Evolutionary conservation across 202 grass and related monocot genomes (phyloP).

Genomic region (Setaria viridis): DNA sequence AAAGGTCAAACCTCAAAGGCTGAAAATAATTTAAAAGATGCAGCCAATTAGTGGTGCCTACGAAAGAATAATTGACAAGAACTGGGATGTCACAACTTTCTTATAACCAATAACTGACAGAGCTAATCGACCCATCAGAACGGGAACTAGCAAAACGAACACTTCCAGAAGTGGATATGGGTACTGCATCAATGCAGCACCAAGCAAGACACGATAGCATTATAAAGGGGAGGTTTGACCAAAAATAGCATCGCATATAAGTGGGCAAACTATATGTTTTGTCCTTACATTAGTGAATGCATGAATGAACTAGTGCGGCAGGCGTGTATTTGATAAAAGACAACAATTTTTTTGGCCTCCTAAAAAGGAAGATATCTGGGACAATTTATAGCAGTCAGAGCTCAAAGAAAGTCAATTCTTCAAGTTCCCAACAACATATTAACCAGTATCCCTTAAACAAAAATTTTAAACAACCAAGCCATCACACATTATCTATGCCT

Average conservation of each 20-base stretch:
- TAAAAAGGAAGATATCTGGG: too few species aligned
- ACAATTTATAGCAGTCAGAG: too few species aligned
- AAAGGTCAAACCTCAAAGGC: not conserved
- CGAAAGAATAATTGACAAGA: not conserved
- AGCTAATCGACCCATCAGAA: slow-evolving; percentile 23
- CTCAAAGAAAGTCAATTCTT: too few species aligned
- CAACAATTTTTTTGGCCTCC: too few species aligned
- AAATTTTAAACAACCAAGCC: too few species aligned
- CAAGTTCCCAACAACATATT: too few species aligned
- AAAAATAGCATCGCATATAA: slow-evolving; percentile 27
- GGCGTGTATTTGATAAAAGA: too few species aligned
- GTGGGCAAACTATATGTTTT: not conserved
- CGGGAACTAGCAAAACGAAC: slow-evolving; percentile 1
- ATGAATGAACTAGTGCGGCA: not conserved
- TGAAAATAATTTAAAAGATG: not conserved
- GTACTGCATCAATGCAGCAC: not conserved
- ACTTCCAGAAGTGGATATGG: not conserved
- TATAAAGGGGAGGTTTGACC: not conserved
- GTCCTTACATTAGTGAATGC: not conserved
- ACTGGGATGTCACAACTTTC: not conserved
- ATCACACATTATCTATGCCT: too few species aligned
- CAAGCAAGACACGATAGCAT: not conserved
- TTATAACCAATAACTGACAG: not conserved
- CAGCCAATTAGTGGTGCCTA: not conserved
- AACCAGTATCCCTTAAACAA: too few species aligned